Evolutionary conservation across 768 basidiomycete genomes (phyloP), one percentile per base, ranked within the genome.

Genomic region (Lyophyllum atratum): DNA sequence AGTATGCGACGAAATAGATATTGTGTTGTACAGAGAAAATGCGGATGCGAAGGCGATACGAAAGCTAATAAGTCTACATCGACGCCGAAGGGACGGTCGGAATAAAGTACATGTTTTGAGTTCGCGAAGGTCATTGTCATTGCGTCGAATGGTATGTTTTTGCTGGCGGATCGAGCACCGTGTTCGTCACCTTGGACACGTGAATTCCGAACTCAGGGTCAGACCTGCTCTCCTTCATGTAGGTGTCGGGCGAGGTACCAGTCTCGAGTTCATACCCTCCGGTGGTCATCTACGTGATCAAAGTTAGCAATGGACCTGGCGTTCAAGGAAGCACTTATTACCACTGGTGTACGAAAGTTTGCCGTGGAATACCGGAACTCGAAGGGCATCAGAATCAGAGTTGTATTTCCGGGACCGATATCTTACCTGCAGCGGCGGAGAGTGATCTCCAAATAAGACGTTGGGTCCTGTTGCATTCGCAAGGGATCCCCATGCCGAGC

Each of bases 401-500:
- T 14, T 14, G 8, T 31, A 33, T 3, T 29, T 39, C 31, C 22
- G 3, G 50, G 14, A 37, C 14, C n/a, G 19, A 7, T 15, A 17
- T 25, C 26, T 28, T 28, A 62, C 61, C 58, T 56, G 53, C 22
- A 52, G 49, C 12, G 45, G 24, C 19, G 10, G 48, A 22, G 52
- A 39, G 10, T 58, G 37, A 43, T 61, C 48, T 2, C 61, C 54
- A 31, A 61, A 66, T 2, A 68, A 31, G 5, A 64, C 54, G 28
- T 69, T 68, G 24, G 59, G 24, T 25, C 49, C 37, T 17, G 46
- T 40, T 26, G 51, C 60, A 11, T 61, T 61, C 2, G 55, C 56
- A 22, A 62, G 33, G 8, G 45, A 60, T 1, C 52, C 44, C 62
- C 64, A 67, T 8, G 58, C 56, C 0, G 56, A 46, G 10, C 67